These are phyloP conservation scores for Suillus americanus DNA, from an alignment of 768 basidiomycete genomes.

Conservation along the genomic window DNA sequence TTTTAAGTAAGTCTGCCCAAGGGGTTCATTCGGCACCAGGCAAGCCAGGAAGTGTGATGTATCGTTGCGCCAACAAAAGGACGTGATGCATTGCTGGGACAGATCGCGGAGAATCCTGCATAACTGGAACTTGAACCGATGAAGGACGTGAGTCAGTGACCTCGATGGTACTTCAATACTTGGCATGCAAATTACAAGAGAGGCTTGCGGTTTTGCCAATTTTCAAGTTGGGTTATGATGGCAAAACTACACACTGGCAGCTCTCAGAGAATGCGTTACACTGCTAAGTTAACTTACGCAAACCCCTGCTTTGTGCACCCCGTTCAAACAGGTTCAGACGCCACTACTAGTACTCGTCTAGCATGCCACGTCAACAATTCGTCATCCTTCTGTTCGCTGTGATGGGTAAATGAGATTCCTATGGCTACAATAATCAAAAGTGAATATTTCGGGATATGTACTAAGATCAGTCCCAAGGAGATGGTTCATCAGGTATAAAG, in stretches of 20 bases:
- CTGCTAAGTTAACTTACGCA: too few species aligned
- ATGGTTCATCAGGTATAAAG: constrained; percentile 27
- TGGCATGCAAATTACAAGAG: neutral
- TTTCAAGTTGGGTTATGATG: neutral
- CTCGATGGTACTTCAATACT: neutral
- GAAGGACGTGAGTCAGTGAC: too few species aligned
- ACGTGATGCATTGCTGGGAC: too few species aligned
- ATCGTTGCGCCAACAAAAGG: too few species aligned
- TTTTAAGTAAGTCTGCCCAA: too few species aligned
- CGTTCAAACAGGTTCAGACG: neutral
- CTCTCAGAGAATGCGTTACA: neutral
- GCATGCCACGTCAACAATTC: neutral
- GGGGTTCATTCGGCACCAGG: too few species aligned
- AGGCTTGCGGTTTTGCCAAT: neutral
- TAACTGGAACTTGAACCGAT: too few species aligned
- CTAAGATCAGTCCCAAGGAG: constrained; percentile 30
- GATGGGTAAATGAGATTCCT: neutral
- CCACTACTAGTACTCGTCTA: neutral
- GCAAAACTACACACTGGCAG: neutral
- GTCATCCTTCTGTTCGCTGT: neutral
- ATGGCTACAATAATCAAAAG: neutral
- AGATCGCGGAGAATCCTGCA: too few species aligned
- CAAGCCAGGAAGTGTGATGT: too few species aligned
- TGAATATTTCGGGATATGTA: neutral
- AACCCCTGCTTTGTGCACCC: neutral